Conservation (phyloP, 306 rosid species). For the Lotus japonicus region DNA sequence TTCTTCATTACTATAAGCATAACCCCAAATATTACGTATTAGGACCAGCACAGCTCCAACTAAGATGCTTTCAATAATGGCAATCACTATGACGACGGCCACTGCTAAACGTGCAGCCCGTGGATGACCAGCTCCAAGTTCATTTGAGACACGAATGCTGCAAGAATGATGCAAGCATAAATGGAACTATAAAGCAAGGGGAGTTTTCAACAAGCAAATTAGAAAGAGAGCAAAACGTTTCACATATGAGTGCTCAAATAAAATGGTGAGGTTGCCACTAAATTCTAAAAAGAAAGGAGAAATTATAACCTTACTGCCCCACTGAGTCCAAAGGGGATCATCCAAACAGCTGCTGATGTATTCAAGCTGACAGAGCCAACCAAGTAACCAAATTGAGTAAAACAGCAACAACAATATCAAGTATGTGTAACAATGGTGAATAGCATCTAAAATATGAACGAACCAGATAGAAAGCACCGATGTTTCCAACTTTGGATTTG, state of each 20-base stretch:
- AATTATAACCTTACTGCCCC: slow-evolving; percentile 59
- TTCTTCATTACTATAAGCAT: slow-evolving; percentile 51
- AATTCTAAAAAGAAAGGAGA: slow-evolving; percentile 7
- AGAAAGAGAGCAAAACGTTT: background rate
- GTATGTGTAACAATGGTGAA: background rate
- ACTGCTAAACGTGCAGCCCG: slow-evolving; percentile 28
- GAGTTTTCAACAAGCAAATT: background rate
- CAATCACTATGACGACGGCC: slow-evolving; percentile 21
- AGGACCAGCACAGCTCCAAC: slow-evolving; percentile 46
- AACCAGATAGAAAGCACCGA: slow-evolving; percentile 71
- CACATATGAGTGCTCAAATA: background rate
- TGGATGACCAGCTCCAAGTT: slow-evolving; percentile 38
- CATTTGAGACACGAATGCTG: slow-evolving; percentile 48
- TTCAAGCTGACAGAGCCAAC: slow-evolving; percentile 44
- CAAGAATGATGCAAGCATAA: background rate
- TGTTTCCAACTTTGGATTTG: slow-evolving; percentile 56
- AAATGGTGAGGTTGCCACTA: background rate
- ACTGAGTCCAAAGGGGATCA: slow-evolving; percentile 74
- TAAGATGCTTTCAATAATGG: slow-evolving; percentile 22
- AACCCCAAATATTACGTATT: slow-evolving; percentile 64
- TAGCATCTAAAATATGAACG: slow-evolving; percentile 4
- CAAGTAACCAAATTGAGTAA: background rate
- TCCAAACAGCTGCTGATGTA: slow-evolving; percentile 51
- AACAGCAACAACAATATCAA: background rate
- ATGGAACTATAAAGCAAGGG: background rate